phyloP scores from a whole-genome alignment of 139 green algal genomes.

The Tetraselmis chui region DNA sequence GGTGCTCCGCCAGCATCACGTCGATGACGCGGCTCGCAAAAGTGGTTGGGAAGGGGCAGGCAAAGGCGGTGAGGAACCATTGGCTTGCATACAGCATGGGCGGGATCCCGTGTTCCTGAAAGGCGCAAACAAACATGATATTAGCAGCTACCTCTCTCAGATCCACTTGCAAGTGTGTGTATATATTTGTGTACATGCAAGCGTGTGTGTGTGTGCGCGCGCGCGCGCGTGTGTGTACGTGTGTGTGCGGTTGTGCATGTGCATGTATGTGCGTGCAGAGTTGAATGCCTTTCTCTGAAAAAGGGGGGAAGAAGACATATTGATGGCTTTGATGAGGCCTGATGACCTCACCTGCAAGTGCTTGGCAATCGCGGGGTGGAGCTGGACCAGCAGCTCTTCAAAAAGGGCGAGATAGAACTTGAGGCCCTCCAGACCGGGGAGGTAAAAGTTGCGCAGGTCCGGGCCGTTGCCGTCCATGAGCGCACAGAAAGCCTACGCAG shows the following conservation, averaged over 20 bases:
- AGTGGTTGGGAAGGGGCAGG: conserved; percentile 73
- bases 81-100: conserved; percentile 78
- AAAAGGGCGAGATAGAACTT: conserved; percentile 41
- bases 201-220: no score
- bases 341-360: background rate
- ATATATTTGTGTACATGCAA: no score
- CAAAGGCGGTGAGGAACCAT: conserved; percentile 91
- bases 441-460: conserved; percentile 73
- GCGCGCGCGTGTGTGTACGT: no score
- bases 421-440: conserved; percentile 65
- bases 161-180: no score
- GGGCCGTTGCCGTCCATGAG: conserved; percentile 49
- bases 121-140: no score
- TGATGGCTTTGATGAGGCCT: no score
- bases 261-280: no score
- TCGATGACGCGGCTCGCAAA: conserved; percentile 81
- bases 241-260: no score
- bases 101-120: conserved; percentile 55
- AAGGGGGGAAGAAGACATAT: no score
- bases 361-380: background rate
- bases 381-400: background rate
- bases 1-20: conserved; percentile 65
- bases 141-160: no score
- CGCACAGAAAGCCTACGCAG: conserved; percentile 57
- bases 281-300: no score